Percentiles rank a stretch among this genome's conserved stretches.
Evolutionary conservation across 2,329 filamentous ascomycete species (phyloP).

Genomic region (Colletotrichum abscissum): DNA sequence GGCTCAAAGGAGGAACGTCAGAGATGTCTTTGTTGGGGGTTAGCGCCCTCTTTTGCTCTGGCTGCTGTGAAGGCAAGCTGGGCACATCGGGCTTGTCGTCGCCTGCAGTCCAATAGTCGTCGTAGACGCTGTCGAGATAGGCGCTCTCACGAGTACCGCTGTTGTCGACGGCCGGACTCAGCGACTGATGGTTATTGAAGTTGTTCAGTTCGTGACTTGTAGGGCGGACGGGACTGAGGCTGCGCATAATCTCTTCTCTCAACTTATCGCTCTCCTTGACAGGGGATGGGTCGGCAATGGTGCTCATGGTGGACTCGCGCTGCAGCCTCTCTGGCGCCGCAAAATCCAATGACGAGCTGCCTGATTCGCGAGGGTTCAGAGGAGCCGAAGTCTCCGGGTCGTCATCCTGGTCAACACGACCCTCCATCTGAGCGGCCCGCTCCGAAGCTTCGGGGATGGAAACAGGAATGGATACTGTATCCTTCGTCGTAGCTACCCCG

Average conservation of each 20-base stretch:
- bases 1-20: slow-evolving; percentile 31
- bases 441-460: slow-evolving; percentile 8
- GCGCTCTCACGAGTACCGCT: slow-evolving; percentile 63
- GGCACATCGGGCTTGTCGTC: slow-evolving; percentile 50
- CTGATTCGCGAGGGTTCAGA: slow-evolving; percentile 35
- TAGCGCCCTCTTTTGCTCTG: background rate
- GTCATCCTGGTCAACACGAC: background rate
- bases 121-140: slow-evolving; percentile 74
- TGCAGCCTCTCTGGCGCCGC: slow-evolving; percentile 49
- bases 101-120: slow-evolving; percentile 71
- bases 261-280: slow-evolving; percentile 78
- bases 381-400: slow-evolving; percentile 33
- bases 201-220: slow-evolving; percentile 31
- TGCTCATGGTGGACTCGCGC: slow-evolving; percentile 59
- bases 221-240: slow-evolving; percentile 64
- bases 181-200: background rate
- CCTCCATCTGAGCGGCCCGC: background rate
- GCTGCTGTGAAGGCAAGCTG: slow-evolving; percentile 7
- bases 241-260: slow-evolving; percentile 80
- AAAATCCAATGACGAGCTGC: slow-evolving; percentile 45
- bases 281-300: slow-evolving; percentile 60
- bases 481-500: slow-evolving; percentile 2
- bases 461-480: slow-evolving; percentile 15
- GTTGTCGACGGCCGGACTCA: slow-evolving; percentile 1
- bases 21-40: slow-evolving; percentile 2